Evolutionary conservation across 179 eudicot genomes (phyloP).

Genomic region (Drosera spatulata): DNA sequence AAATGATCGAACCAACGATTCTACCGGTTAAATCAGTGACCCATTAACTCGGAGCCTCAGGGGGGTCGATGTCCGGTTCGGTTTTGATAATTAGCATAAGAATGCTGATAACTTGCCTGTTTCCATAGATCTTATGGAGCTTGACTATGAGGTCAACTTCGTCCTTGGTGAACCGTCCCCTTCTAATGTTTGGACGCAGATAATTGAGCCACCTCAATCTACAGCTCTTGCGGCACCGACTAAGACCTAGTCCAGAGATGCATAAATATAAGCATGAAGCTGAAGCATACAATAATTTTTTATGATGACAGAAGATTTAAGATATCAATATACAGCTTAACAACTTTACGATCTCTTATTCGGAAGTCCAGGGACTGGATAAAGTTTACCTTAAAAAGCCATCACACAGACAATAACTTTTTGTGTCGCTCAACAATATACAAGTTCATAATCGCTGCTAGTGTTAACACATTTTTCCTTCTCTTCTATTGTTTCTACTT

Average conservation of each 20-base stretch:
- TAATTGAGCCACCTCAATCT: constrained; percentile 24
- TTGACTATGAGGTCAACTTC: constrained; percentile 19
- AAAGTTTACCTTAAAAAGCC: no score
- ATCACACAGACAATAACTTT: no score
- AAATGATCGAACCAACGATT: no score
- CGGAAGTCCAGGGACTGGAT: no score
- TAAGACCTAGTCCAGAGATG: constrained; percentile 5
- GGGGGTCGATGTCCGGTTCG: neutral
- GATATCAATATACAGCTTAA: neutral
- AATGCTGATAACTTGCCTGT: constrained; percentile 5
- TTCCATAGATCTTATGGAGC: constrained; percentile 18
- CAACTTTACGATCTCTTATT: no score
- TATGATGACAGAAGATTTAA: neutral
- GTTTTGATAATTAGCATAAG: neutral
- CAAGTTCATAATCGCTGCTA: no score
- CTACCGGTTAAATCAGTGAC: neutral
- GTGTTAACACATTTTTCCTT: no score
- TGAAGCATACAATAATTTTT: neutral
- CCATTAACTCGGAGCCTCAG: neutral
- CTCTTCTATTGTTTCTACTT: no score
- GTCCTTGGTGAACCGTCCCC: constrained; percentile 19
- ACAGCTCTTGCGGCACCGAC: constrained; percentile 23
- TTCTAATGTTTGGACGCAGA: constrained; percentile 20
- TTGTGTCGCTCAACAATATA: no score
- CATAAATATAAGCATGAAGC: neutral